Conservation (phyloP, 164 flowering plant species). For the Aristolochia californica region DNA sequence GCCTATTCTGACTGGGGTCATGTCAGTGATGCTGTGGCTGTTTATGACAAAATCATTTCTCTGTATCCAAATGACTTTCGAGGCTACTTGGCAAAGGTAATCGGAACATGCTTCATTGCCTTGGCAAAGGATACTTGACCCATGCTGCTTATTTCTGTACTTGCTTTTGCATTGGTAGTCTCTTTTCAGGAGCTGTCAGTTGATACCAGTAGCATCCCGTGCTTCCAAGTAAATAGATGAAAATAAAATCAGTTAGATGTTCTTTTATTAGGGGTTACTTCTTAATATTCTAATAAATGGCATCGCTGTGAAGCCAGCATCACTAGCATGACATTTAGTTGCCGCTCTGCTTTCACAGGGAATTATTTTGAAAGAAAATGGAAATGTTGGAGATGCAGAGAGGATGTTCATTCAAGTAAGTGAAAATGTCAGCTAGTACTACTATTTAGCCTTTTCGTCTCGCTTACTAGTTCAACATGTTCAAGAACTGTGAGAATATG, state of each 20-base stretch:
- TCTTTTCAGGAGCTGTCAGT: too few species aligned
- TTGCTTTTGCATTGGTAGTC: too few species aligned
- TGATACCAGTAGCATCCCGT: too few species aligned
- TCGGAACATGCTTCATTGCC: too few species aligned
- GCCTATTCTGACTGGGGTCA: constrained; percentile 96
- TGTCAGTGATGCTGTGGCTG: constrained; percentile 79
- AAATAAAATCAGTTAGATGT: too few species aligned
- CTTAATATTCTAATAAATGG: not conserved
- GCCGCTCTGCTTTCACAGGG: constrained; percentile 41
- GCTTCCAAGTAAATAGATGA: too few species aligned
- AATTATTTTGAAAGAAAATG: constrained; percentile 77
- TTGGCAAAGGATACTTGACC: too few species aligned
- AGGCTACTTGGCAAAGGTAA: too few species aligned
- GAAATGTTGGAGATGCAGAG: constrained; percentile 78
- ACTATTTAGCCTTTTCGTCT: not conserved
- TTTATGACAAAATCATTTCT: constrained; percentile 75
- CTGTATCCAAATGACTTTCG: constrained; percentile 74
- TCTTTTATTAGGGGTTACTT: too few species aligned
- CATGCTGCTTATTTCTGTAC: too few species aligned
- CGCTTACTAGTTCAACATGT: not conserved
- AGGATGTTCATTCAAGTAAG: constrained; percentile 96
- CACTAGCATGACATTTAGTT: not conserved
- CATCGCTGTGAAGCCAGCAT: not conserved
- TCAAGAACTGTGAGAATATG: not conserved
- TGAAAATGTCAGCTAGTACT: constrained; percentile 7